A percentile compares a stretch with the other conserved stretches of the same genome.
phyloP scores from a whole-genome alignment of 768 basidiomycete species.

The Tubosaeta sp. region DNA sequence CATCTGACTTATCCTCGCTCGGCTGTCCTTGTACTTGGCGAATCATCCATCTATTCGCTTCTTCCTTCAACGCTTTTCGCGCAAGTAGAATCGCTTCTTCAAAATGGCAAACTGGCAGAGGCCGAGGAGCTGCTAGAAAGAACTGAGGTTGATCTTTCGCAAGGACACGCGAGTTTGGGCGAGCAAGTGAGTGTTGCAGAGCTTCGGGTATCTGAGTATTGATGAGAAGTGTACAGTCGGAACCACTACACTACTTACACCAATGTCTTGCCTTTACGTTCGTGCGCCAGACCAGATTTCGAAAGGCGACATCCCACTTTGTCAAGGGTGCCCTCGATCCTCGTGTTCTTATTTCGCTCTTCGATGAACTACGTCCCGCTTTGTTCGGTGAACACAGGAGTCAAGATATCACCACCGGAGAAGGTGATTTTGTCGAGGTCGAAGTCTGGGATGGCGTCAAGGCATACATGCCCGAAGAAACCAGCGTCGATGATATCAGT shows the following conservation, averaged over 20 bases:
- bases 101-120: constrained; percentile 60
- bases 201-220: background rate
- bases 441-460: constrained; percentile 75
- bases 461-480: constrained; percentile 64
- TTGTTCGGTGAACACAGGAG: constrained; percentile 39
- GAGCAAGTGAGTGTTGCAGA: constrained; percentile 9
- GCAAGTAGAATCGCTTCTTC: constrained; percentile 66
- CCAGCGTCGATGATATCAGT: constrained; percentile 82
- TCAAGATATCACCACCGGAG: background rate
- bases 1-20: constrained; percentile 56
- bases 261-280: constrained; percentile 80
- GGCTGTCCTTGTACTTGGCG: constrained; percentile 59
- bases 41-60: constrained; percentile 58
- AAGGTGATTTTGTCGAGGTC: constrained; percentile 43
- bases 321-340: constrained; percentile 83
- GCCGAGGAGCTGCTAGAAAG: constrained; percentile 58
- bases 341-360: constrained; percentile 75
- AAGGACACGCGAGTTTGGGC: constrained; percentile 5
- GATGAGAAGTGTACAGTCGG: constrained; percentile 36
- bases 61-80: constrained; percentile 69
- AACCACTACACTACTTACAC: constrained; percentile 74
- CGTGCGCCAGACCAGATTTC: constrained; percentile 75
- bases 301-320: constrained; percentile 75
- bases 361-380: constrained; percentile 66
- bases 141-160: constrained; percentile 36